These are phyloP conservation scores for Scolecobasidium constrictum DNA, from an alignment of 2,329 filamentous ascomycete genomes.

Conservation along the genomic window DNA sequence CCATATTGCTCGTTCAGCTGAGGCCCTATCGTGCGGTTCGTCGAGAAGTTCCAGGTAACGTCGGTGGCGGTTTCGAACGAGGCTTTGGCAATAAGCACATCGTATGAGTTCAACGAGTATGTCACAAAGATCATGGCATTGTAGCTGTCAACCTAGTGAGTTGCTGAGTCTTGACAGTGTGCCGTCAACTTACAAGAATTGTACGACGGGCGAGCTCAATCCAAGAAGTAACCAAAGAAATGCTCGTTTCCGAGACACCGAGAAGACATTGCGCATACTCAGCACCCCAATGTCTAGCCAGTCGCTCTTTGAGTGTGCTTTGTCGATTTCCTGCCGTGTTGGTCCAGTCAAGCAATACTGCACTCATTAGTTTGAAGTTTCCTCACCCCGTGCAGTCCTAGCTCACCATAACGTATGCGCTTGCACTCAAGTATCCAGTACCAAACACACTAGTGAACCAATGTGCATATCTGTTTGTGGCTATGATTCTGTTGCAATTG, in stretches of 20 bases:
- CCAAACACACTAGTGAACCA: constrained; percentile 8
- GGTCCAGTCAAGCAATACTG: constrained; percentile 36
- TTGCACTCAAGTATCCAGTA: constrained; percentile 7
- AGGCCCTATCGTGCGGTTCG: not conserved
- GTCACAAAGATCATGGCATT: constrained; percentile 7
- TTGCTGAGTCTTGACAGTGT: not conserved
- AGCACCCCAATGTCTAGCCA: constrained; percentile 37
- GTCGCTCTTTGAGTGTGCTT: constrained; percentile 29
- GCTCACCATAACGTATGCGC: constrained; percentile 10
- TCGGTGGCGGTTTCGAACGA: constrained; percentile 4
- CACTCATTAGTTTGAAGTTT: not conserved
- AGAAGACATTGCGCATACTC: constrained; percentile 27
- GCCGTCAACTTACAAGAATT: constrained; percentile 21
- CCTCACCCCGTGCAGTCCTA: not conserved
- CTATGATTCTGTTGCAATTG: constrained; percentile 5
- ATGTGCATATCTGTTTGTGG: constrained; percentile 5
- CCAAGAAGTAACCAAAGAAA: constrained; percentile 18
- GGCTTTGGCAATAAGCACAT: constrained; percentile 8
- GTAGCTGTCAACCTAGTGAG: not conserved
- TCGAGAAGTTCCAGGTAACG: constrained; percentile 5
- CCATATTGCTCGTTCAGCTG: not conserved
- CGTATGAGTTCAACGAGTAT: constrained; percentile 7
- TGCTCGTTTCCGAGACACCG: constrained; percentile 14
- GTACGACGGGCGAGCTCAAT: constrained; percentile 23
- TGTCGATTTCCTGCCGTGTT: constrained; percentile 37